Conservation (phyloP, 169 alveolate genomes). For the Toxoplasma gondii region DNA sequence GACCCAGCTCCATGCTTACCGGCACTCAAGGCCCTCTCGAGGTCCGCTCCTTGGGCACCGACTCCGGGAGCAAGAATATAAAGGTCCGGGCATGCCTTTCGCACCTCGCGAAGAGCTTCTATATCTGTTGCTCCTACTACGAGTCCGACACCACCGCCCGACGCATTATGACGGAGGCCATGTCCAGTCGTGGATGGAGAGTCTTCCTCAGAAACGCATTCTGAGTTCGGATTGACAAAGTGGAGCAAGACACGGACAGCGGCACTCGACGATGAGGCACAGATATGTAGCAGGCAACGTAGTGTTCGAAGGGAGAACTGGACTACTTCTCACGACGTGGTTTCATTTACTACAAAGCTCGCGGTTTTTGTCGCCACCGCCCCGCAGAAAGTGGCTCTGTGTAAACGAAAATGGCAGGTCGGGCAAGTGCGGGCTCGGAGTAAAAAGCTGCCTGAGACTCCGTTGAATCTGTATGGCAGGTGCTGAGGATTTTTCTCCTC, state of each 20-base stretch:
- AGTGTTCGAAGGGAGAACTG: no score
- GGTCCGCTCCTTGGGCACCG: conserved; percentile 81
- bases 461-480: no score
- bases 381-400: no score
- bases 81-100: conserved; percentile 67
- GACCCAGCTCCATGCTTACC: conserved; percentile 35
- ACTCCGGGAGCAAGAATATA: conserved; percentile 78
- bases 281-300: no score
- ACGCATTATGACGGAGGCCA: not conserved
- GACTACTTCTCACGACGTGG: no score
- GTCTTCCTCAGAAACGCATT: not conserved
- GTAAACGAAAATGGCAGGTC: no score
- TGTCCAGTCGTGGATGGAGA: not conserved
- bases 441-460: no score
- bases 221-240: not conserved
- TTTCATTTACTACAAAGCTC: no score
- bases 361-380: no score
- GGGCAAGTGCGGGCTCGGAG: no score
- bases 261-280: not conserved
- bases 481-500: no score
- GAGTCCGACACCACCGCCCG: conserved; percentile 67
- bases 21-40: conserved; percentile 63
- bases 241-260: not conserved
- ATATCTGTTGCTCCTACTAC: conserved; percentile 78
- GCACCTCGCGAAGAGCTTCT: conserved; percentile 71